Base-by-base conservation (phyloP, 441 rosid genomes). In the Jatropha multifida region DNA sequence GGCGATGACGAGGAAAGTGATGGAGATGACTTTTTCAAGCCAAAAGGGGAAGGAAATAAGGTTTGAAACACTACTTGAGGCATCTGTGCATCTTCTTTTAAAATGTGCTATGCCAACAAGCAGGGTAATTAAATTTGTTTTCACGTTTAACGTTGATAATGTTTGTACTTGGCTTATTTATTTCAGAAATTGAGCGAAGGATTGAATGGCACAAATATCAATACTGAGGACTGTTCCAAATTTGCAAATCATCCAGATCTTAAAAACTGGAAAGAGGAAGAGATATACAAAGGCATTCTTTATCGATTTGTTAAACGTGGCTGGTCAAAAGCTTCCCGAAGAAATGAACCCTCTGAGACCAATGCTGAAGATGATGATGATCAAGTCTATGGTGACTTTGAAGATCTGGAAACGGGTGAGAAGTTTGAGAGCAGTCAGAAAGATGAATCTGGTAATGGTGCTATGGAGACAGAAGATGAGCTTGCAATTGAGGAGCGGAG, bases 251-350 rank as follows among this genome's bases (percentile, higher is more conserved):
- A 78, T 85, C 81, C 77, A 48, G 79, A 79, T 61, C 80, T 81
- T 38, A 90, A 89, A 84, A 81, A 85, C 79, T 92, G 95, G 97
- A 85, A 89, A 82, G 89, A 92, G 75, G 84, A 82, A 76, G 89
- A 90, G 62, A 75, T 86, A 51, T 86, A 84, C 80, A 91, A 92
- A 84, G 85, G 81, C 55, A 87, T 95, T 76, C 93, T 97, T 76
- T 85, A 95, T 80, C 90, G 94, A 55, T 93, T 95, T 89, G 90
- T 88, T 80, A 90, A 97, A 49, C 97, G 98, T 79, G 90, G 89
- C 84, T 92, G 99, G 97, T 85, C 91, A 70, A 87, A 85, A 83
- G 94, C 90, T 74, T 90, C 89, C 74, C 79, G 75, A 77, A 85
- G 96, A 83, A 88, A 90, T 83, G 60, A 80, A 79, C 70, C 65